Percentiles rank a stretch among this genome's conserved stretches.
These are phyloP conservation scores for Cyberlindnera xylosilytica DNA, from an alignment of 805 yeast species.

Conservation along the genomic window DNA sequence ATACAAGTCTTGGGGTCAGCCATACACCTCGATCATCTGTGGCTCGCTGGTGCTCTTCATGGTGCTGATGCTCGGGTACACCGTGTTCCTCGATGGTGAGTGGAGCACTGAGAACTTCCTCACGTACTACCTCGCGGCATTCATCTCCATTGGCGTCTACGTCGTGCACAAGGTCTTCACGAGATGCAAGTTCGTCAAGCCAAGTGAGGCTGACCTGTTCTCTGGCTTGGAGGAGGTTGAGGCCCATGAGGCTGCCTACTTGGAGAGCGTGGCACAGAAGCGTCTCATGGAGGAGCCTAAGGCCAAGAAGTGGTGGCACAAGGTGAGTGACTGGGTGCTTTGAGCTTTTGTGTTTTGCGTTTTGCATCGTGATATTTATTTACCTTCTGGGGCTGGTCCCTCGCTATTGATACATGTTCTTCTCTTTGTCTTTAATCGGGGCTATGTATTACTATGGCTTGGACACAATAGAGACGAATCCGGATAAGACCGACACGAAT, in stretches of 20 bases:
- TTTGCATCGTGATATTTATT: no score
- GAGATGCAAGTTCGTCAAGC: slow-evolving; percentile 42
- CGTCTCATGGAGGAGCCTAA: neutral
- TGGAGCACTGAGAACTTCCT: slow-evolving; percentile 67
- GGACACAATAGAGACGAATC: no score
- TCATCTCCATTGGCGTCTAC: slow-evolving; percentile 46
- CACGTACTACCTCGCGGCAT: slow-evolving; percentile 71
- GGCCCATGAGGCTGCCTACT: slow-evolving; percentile 43
- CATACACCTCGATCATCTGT: slow-evolving; percentile 48
- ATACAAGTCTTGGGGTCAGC: slow-evolving; percentile 57
- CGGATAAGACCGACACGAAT: no score
- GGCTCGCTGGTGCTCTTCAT: slow-evolving; percentile 45
- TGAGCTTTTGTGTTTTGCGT: no score
- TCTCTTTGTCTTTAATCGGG: no score
- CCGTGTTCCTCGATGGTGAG: slow-evolving; percentile 63
- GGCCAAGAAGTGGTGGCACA: neutral
- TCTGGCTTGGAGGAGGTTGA: slow-evolving; percentile 57
- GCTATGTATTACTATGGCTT: no score
- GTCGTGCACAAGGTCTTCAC: slow-evolving; percentile 46
- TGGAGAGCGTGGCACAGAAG: slow-evolving; percentile 13
- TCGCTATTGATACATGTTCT: no score
- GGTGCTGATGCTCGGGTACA: slow-evolving; percentile 64
- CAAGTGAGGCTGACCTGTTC: slow-evolving; percentile 50
- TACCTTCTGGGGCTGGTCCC: no score
- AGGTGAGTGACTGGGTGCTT: no score